These are phyloP conservation scores for Myxozyma mucilagina DNA, from an alignment of 805 yeast species.

Conservation along the genomic window DNA sequence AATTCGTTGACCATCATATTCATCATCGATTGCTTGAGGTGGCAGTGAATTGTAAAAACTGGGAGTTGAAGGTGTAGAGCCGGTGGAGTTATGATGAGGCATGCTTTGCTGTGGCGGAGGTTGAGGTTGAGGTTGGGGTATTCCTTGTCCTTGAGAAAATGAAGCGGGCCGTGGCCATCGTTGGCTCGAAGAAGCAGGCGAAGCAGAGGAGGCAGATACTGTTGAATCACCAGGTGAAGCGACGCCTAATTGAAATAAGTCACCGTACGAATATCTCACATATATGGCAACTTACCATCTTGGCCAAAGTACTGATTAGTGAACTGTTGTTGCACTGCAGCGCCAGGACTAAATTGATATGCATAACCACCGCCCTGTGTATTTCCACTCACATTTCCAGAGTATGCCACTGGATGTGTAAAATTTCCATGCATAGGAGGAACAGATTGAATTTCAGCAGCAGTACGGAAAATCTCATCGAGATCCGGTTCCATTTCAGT, in stretches of 20 bases:
- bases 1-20: slow-evolving; percentile 38
- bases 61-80: slow-evolving; percentile 1
- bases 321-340: slow-evolving; percentile 22
- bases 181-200: slow-evolving; percentile 6
- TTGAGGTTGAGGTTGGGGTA: neutral
- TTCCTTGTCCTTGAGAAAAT: neutral
- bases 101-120: slow-evolving; percentile 10
- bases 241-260: neutral
- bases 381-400: slow-evolving; percentile 29
- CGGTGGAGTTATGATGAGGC: slow-evolving; percentile 8
- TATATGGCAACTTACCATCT: neutral
- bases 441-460: slow-evolving; percentile 32
- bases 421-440: slow-evolving; percentile 30
- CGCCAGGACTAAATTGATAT: slow-evolving; percentile 31
- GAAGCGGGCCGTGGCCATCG: slow-evolving; percentile 13
- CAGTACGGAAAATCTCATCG: slow-evolving; percentile 33
- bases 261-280: neutral
- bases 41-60: slow-evolving; percentile 1
- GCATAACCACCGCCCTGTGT: slow-evolving; percentile 33
- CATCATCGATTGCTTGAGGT: slow-evolving; percentile 26
- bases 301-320: slow-evolving; percentile 4
- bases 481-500: slow-evolving; percentile 33
- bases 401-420: slow-evolving; percentile 32
- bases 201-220: slow-evolving; percentile 16
- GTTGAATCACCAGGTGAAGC: slow-evolving; percentile 17